Conservation (phyloP, 345 rosid genomes). For the Populus pruinosa region DNA sequence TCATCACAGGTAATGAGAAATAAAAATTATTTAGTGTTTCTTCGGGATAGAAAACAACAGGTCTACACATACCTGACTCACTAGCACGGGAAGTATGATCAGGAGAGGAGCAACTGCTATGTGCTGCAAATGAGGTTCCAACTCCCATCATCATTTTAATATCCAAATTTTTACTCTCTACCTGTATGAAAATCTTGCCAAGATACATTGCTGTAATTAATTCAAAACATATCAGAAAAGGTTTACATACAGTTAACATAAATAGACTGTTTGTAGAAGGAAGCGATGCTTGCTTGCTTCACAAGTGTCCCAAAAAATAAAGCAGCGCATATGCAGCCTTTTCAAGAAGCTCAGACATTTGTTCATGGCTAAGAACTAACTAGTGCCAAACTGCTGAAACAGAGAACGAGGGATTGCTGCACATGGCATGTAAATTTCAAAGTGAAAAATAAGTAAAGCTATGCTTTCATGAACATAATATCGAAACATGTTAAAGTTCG, state of each 20-base stretch:
- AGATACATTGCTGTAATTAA: conserved; percentile 3
- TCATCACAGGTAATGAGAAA: background rate
- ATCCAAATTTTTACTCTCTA: background rate
- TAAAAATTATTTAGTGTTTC: background rate
- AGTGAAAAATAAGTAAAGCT: too few species aligned
- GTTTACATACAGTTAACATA: background rate
- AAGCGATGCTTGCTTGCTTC: too few species aligned
- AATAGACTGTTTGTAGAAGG: background rate
- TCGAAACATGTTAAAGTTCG: too few species aligned
- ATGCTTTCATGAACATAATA: too few species aligned
- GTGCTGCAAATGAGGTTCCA: conserved; percentile 53
- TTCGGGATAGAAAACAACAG: background rate
- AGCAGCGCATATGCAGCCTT: too few species aligned
- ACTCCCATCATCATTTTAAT: conserved; percentile 4
- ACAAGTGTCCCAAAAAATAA: too few species aligned
- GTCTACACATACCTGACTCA: conserved; percentile 66
- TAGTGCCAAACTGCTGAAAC: too few species aligned
- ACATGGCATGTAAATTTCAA: too few species aligned
- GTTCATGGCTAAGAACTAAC: too few species aligned
- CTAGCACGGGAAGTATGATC: conserved; percentile 90
- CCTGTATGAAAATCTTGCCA: conserved; percentile 15
- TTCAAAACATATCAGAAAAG: conserved; percentile 5
- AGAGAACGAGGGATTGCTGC: too few species aligned
- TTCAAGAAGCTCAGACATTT: too few species aligned
- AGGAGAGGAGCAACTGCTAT: conserved; percentile 94